Conservation (phyloP, 345 rosid genomes). For the Aegle marmelos region DNA sequence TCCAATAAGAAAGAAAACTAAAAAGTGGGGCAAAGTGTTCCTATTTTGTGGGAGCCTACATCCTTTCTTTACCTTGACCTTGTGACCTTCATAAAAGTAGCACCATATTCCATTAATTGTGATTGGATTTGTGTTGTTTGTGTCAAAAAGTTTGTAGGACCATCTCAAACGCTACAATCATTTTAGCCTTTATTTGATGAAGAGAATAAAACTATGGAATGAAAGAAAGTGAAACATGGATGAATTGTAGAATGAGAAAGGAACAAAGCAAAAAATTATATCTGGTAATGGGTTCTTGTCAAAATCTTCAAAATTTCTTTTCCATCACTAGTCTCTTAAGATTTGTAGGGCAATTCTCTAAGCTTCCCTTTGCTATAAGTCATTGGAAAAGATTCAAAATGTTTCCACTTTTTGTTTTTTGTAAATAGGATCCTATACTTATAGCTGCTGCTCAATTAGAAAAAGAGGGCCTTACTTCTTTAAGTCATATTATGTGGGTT, state of each 20-base stretch:
- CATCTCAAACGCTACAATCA: conserved; percentile 14
- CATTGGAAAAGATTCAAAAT: conserved; percentile 48
- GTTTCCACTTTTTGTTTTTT: conserved; percentile 33
- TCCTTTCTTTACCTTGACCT: conserved; percentile 27
- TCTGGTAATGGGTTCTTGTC: conserved; percentile 37
- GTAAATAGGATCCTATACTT: conserved; percentile 23
- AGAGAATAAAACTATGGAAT: conserved; percentile 33
- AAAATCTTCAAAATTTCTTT: conserved; percentile 31
- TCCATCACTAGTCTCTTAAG: conserved; percentile 22
- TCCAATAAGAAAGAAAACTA: conserved; percentile 4
- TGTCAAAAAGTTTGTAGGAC: conserved; percentile 29
- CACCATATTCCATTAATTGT: conserved; percentile 29
- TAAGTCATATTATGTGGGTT: conserved; percentile 30
- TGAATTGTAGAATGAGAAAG: conserved; percentile 19
- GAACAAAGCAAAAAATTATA: conserved; percentile 13
- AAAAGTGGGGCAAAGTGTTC: conserved; percentile 11
- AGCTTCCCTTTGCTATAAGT: conserved; percentile 37
- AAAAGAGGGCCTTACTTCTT: conserved; percentile 24
- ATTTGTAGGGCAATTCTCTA: conserved; percentile 34
- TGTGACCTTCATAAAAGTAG: conserved; percentile 27
- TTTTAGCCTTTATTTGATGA: conserved; percentile 28
- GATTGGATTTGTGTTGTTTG: conserved; percentile 24
- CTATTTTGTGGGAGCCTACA: conserved; percentile 34
- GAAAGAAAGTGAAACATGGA: conserved; percentile 19
- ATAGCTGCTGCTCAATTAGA: conserved; percentile 11